Evolutionary conservation across 2,329 filamentous ascomycete genomes (phyloP), one percentile per base, ranked within the genome.

Genomic region (Orbilia javanica): DNA sequence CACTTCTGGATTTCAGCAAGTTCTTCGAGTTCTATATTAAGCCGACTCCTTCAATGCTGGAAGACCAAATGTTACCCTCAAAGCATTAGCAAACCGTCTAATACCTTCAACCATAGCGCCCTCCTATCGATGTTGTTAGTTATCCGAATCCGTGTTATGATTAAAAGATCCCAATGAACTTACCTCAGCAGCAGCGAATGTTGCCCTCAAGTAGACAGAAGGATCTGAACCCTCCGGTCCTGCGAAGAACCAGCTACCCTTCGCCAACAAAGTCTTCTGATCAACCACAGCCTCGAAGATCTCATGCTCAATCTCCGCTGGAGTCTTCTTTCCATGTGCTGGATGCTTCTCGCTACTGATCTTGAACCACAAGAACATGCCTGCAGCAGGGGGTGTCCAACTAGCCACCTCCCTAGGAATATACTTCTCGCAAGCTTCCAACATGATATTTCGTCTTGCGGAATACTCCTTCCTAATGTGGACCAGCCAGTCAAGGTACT

Each of bases 361-460:
- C 65, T 88, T 86, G 73, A 96, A 85, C 93, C 93, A 96, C 83
- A 93, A 91, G 88, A 99, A 99, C 96, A 99, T 99, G 83, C 95
- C 95, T 0, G 94, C 93, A 72, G 88, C 88, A 0, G 95, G 94
- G 0, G 92, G 88, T 27, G 86, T 88, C 94, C 94, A 98, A 83
- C 87, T 90, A 18, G 93, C 91, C 36, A 97, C 86, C 22, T 92
- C 90, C 25, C 83, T 85, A 0, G 94, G 94, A 20, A 97, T 85
- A 81, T 91, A 89, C 79, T 89, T 88, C 84, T 96, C 93, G 83
- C 94, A 97, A 0, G 94, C 93, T 6, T 88, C 87, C 4, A 97
- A 86, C 72, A 99, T 89, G 27, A 89, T 88, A 82, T 98, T 88
- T 70, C 96, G 87, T 77, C 95, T 89, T 80, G 87, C 86, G 0